Evolutionary conservation across 441 rosid species (phyloP).

Genomic region (Pelargonium hybrid): DNA sequence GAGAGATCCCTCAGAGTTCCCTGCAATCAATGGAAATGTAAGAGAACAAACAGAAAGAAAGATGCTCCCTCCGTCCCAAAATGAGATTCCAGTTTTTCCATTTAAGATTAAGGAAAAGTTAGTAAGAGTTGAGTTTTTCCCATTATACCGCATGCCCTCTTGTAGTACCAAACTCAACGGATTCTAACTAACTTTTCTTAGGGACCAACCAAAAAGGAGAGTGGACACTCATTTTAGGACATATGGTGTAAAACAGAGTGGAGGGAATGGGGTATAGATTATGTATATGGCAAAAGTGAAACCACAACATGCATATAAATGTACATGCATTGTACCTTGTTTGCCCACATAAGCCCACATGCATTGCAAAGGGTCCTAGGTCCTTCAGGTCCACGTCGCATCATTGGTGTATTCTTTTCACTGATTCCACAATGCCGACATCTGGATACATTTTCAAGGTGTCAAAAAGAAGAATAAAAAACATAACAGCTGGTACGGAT

Average conservation of each 20-base stretch:
- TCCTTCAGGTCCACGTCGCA: slow-evolving; percentile 41
- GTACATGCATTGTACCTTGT: slow-evolving; percentile 22
- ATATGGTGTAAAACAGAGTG: not conserved
- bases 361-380: slow-evolving; percentile 41
- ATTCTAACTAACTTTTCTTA: too few relatives aligned
- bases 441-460: not conserved
- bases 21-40: slow-evolving; percentile 16
- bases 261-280: not conserved
- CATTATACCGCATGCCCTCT: too few relatives aligned
- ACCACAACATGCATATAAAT: not conserved
- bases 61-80: too few relatives aligned
- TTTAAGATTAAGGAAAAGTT: too few relatives aligned
- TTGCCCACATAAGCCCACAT: slow-evolving; percentile 44
- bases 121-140: too few relatives aligned
- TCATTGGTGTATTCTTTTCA: slow-evolving; percentile 32
- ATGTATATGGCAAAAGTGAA: not conserved
- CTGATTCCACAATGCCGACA: slow-evolving; percentile 34
- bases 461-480: too few relatives aligned
- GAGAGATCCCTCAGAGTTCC: slow-evolving; percentile 53
- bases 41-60: not conserved
- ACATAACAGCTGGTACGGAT: too few relatives aligned
- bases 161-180: too few relatives aligned
- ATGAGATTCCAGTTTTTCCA: too few relatives aligned
- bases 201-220: too few relatives aligned
- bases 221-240: too few relatives aligned